Percentiles rank a stretch among this genome's conserved stretches.
These are phyloP conservation scores for Phytophthora fragariaefolia DNA, from an alignment of 352 stramenopile species.

Conservation along the genomic window DNA sequence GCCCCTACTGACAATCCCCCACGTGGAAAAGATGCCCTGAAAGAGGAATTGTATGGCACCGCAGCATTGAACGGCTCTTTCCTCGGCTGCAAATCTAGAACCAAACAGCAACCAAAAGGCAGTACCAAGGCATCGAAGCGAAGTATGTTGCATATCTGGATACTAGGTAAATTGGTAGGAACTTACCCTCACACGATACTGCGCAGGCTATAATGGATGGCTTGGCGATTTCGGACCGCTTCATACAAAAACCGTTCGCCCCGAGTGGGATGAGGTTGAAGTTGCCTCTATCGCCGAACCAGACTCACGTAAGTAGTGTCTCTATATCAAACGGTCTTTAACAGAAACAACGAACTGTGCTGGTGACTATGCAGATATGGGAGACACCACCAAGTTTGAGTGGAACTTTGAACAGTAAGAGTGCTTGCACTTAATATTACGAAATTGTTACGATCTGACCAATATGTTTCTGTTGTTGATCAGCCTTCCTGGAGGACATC, in stretches of 20 bases:
- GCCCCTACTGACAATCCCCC: not conserved
- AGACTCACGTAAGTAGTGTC: conserved; percentile 30
- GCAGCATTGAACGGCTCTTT: conserved; percentile 53
- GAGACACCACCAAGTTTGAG: conserved; percentile 41
- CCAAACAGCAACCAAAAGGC: conserved; percentile 9
- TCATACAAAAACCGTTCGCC: conserved; percentile 76
- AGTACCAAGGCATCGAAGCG: conserved; percentile 28
- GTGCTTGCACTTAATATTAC: not conserved
- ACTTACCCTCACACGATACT: not conserved
- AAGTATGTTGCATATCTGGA: conserved; percentile 21
- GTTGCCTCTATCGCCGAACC: conserved; percentile 29
- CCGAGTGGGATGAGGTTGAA: conserved; percentile 50
- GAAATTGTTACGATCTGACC: not conserved
- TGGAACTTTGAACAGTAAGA: conserved; percentile 74
- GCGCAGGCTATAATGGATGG: conserved; percentile 73
- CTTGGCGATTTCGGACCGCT: conserved; percentile 74
- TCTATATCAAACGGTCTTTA: too few relatives aligned
- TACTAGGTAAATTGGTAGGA: not conserved
- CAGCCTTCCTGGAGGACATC: conserved; percentile 26
- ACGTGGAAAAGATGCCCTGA: conserved; percentile 44
- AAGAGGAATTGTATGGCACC: conserved; percentile 72
- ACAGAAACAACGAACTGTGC: not conserved
- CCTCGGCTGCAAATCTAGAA: conserved; percentile 48
- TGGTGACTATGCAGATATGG: conserved; percentile 16
- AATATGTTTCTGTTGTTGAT: conserved; percentile 8